Conservation (phyloP, 768 basidiomycete species). For the Tricholoma matsutake region DNA sequence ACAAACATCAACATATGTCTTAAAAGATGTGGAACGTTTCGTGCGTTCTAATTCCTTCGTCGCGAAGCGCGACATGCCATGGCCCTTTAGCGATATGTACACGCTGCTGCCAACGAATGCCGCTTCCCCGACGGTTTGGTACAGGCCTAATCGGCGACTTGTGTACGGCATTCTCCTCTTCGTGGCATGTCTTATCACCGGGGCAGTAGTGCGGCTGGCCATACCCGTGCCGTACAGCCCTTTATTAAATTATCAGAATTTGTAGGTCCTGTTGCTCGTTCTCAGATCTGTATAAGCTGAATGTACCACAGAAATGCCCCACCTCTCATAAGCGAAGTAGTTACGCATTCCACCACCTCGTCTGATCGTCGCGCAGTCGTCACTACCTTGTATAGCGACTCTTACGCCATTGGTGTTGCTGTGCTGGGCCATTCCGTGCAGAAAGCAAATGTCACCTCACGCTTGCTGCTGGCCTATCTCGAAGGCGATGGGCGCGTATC, state of each 20-base stretch:
- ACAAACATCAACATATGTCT: not conserved
- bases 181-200: not conserved
- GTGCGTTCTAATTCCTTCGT: not conserved
- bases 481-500: slow-evolving; percentile 30
- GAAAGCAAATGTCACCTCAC: slow-evolving; percentile 21
- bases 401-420: slow-evolving; percentile 24
- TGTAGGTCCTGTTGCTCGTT: slow-evolving; percentile 13
- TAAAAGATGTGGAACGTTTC: not conserved
- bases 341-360: not conserved
- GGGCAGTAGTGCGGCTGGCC: not conserved
- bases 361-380: slow-evolving; percentile 19
- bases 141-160: slow-evolving; percentile 3
- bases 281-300: not conserved
- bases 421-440: slow-evolving; percentile 27
- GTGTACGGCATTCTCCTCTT: not conserved
- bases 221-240: slow-evolving; percentile 15
- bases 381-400: slow-evolving; percentile 27
- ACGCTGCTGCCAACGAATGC: slow-evolving; percentile 2
- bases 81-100: not conserved
- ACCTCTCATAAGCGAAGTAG: slow-evolving; percentile 7
- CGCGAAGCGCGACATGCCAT: not conserved
- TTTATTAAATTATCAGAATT: slow-evolving; percentile 21
- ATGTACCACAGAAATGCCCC: slow-evolving; percentile 14
- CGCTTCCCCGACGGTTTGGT: not conserved
- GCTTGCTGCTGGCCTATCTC: slow-evolving; percentile 25